Base-by-base conservation (phyloP, 1,139 yeast genomes). In the Arxiozyma bovina region DNA sequence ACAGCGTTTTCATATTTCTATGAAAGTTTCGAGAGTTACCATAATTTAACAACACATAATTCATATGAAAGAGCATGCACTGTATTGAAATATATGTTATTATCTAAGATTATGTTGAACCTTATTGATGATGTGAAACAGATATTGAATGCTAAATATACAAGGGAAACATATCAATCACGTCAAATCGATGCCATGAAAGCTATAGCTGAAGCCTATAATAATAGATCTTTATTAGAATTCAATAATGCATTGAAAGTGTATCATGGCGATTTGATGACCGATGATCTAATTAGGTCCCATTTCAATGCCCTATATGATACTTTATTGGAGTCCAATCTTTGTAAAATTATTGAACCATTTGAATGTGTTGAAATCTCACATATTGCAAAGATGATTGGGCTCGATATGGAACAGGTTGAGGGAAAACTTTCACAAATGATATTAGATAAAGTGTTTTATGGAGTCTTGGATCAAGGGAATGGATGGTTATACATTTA, bases 381-480 rank as follows among this genome's bases (percentile, higher is more conserved):
- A 9, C 96, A 90, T 69, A 82, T 94, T 56, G 87, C 98, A 34
- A 81, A 86, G 64, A 82, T 87, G 63, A 87, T 94, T 58, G 98
- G 97, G 5, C 79, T 94, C 58, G 93, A 91, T 63, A 77, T 85
- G 53, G 86, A 85, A 61, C 96, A 90, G 68, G 91, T 93, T 34
- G 99, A 93, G 72, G 96, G 96, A 21, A 93, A 93, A 71, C 78
- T 93, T 60, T 85, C 95, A 52, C 98, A 93, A 72, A 93, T 93
- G 99, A 93, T 93, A 63, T 78, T 93, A 63, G 99, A 93, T 70
- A 87, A 89, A 68, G 88, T 91, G 18, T 89, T 94, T 64, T 87
- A 85, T 66, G 99, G 99, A 50, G 98, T 94, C 49, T 77, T 93
- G 64, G 99, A 93, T 70, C 99, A 93, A 75, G 99, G 99, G 49